Evolutionary conservation across 176 grass and related monocot genomes (phyloP), one percentile per base, ranked within the genome.

Genomic region (Triticum dicoccoides): DNA sequence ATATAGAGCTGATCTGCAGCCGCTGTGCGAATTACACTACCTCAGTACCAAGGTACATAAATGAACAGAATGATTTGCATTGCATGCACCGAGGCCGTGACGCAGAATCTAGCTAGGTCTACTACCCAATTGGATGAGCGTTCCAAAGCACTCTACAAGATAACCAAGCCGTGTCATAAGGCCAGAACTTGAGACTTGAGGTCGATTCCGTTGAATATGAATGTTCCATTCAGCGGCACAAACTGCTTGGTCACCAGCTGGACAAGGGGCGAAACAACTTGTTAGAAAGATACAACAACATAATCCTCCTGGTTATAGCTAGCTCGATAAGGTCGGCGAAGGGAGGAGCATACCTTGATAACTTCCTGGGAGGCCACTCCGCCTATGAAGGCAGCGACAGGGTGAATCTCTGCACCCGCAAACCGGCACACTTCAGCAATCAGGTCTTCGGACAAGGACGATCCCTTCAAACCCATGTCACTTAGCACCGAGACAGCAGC

Each of bases 161-260:
- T 65, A 30, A 49, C 11, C 7, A 79, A 73, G 2, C 32, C 33
- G 87, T 32, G 37, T 82, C 92, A 95, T 87, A 95, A 63, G 27
- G 41, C 7, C 74, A 95, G 82, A 84, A 95, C 93, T 89, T 96
- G 93, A 44, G 93, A 98, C 86, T 95, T 95, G 63, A 94, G 96
- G 89, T 96, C 96, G 24, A 98, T 98, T 64, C 96, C 96, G 11
- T 98, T 94, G 82, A 98, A 94, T 85, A 98, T 83, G 78, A 98
- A 92, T 68, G 88, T 96, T 67, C 93, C 93, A 17, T 39, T 80
- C 86, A 98, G 81, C 0, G 96, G 96, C 25, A 96, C 90, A 87
- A 98, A 98, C 88, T 98, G 93, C 71, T 85, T 96, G 61, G 96
- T 98, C 25, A 98, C 82, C 41, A 98, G 88, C 96, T 98, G 89